Evolutionary conservation across 352 stramenopile species (phyloP), one percentile per base, ranked within the genome.

Genomic region (Pythium guiyangense): DNA sequence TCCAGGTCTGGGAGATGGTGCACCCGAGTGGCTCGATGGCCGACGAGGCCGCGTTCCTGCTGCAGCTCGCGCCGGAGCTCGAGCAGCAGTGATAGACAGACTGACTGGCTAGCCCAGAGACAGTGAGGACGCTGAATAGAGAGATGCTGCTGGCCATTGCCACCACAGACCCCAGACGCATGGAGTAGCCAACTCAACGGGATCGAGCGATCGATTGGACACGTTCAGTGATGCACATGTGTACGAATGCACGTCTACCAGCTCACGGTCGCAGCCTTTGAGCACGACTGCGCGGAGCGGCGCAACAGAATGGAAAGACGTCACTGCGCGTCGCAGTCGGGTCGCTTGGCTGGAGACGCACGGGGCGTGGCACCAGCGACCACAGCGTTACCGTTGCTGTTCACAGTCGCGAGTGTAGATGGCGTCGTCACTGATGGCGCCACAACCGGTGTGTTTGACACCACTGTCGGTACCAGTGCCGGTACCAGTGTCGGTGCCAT

Each of bases 1-100:
- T 90, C 2, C 53, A 66, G 1, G 71, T 86, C n/a, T 88, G 67
- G 63, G 77, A 90, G 58, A 67, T 77, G 25, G 64, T 81, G 35
- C 54, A 81, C 42, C 70, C 68, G 0, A 43, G 18, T 3, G 61
- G 27, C 27, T 66, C 42, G 3, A 17, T 69, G 12, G 71, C 72
- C 6, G 63, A 71, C 8, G 70, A 78, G 18, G 22, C 77, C 43
- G 66, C 62, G 18, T 83, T 79, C 44, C 42, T 83, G 5, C 51
- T 70, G 9, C 73, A 59, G 4, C 42, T 66, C 11, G 40, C 49
- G 4, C 49, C 49, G 27, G 25, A 43, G 18, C 43, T 61, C n/a
- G 45, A 60, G 48, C 29, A 60, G 48, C 27, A 50, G 29, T 50
- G 40, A 17, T 39, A 12, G 34, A 39, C 34, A 14, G 9, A 6